Base-by-base conservation (phyloP, 345 rosid genomes). In the Luvunga scandens region DNA sequence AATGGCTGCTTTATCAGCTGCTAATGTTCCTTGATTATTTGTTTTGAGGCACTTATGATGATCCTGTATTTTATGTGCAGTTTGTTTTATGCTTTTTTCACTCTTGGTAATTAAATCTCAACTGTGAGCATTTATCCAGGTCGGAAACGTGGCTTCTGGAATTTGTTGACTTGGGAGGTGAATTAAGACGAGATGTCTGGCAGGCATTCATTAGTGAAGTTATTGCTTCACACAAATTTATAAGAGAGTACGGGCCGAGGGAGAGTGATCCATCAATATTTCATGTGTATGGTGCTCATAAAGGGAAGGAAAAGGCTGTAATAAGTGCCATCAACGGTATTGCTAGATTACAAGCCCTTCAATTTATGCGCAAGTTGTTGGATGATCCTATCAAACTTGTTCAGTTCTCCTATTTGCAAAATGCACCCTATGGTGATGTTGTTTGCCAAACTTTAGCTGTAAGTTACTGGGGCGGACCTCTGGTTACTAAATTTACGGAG, bases 141-240 rank as follows among this genome's bases (percentile, higher is more conserved):
- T 85, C 89, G 75, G 88, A 88, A 75, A 84, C 79, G 36, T 96
- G 98, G 98, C 89, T 91, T 75, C 83, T 96, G 78, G 99, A 96
- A 88, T 96, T 96, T 80, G 98, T 96, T 80, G 98, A 96, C 83
- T 85, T 96, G 82, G 99, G 99, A 75, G 93, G 97, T 77, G 99
- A 96, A 80, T 78, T 89, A 81, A 89, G 99, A 89, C 86, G 99
- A 79, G 99, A 93, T 86, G 90, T 88, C 59, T 96, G 98, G 99
- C 91, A 93, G 86, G 95, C 97, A 62, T 89, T 92, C 73, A 87
- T 95, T 53, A 82, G 81, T 77, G 99, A 95, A 87, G 91, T 95
- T 73, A 87, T 91, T 76, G 87, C 98, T 21, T 81, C 91, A 69
- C 97, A 93, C 88, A 85, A 89, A 86, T 96, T 96, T 80, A 82